Evolutionary conservation across 139 green algal species (phyloP), one percentile per base, ranked within the genome.

Genomic region (Desmodesmus armatus): DNA sequence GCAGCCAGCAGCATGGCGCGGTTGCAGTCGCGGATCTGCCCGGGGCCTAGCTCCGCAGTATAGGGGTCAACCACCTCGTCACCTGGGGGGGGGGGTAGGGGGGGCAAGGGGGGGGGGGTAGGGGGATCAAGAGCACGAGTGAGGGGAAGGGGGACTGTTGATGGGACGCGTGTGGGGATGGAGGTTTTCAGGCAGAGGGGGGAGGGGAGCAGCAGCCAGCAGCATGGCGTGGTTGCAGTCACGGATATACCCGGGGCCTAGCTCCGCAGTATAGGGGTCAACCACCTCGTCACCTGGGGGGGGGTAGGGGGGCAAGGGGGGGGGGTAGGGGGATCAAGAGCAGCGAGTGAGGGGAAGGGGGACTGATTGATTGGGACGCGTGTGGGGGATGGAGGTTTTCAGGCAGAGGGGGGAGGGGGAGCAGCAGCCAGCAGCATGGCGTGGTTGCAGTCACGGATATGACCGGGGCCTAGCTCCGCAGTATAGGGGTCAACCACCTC

Each of bases 141-240:
- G 19, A 62, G 51, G 19, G 19, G 51, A 62, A 27, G 51, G 19
- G 51, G 51, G 17, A 27, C 21, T 62, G 51, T 19, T 27, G 51
- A 19, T 62, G 51, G 51, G 51, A 19, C 51, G 0, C 17, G 17
- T 62, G 85, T 17, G 74, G 40, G 41, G 23, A 9, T 53, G 21
- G 51, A 27, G 51, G n/a, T n/a, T 2, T 62, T 19, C 19, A 62
- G 1, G 1, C 1, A 1, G 21, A 19, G 51, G 19, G 17, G 51
- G 51, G 17, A 62, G 21, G 51, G 51, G 51, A 62, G 51, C 51
- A 62, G 51, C 21, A 62, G 97, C 94, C 44, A 98, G 65, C 79
- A 99, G 94, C 94, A 98, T 97, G 3, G 93, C 53, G 9, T 23
- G 87, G 90, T 99, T 99, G 87, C 94, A 89, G 79, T 99, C 97